Evolutionary conservation across 345 rosid genomes (phyloP), one percentile per base, ranked within the genome.

Genomic region (Rhizophora mangle): DNA sequence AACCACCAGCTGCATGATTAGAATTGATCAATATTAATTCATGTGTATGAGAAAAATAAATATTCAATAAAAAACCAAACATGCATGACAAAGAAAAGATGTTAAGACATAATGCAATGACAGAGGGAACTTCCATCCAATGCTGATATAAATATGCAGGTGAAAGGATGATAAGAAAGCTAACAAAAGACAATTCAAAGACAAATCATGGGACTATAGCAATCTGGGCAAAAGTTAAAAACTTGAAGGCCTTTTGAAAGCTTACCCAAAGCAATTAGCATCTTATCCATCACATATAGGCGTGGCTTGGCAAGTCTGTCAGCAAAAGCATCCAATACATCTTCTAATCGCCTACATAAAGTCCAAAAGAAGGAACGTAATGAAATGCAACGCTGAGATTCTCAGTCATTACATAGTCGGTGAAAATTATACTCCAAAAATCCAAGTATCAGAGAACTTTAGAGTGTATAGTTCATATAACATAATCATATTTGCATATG

Each of bases 1-100:
- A 83, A 74, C 99, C 99, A 71, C 99, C 99, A 89, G 99, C 99
- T 95, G 94, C 85, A 88, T n/a, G 57, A 81, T 71, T 72, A 68
- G 73, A 77, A 65, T 63, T 1, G 55, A 74, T 57, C 22, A 56
- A 68, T 70, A 77, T 74, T 60, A 82, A 73, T 63, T 62, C 56
- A 59, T 60, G 71, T 51, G 64, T 69, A 8, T 21, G 29, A 55
- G 59, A 24, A 56, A 24, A 10, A 56, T 24, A 56, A 56, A 56
- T 24, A 56, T 15, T 39, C 16, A 2, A 39, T 56, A 10, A 5
- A 27, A 56, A 24, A 27, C 15, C 26, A 27, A 56, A 56, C 60
- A 56, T 3, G 24, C 70, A 68, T 26, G 26, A 54, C 54, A 64
- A 68, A 72, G 32, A 72, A 72, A 71, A 63, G 29, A 19, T 63